Conservation (phyloP, 345 rosid species). For the Boechera retrofracta region DNA sequence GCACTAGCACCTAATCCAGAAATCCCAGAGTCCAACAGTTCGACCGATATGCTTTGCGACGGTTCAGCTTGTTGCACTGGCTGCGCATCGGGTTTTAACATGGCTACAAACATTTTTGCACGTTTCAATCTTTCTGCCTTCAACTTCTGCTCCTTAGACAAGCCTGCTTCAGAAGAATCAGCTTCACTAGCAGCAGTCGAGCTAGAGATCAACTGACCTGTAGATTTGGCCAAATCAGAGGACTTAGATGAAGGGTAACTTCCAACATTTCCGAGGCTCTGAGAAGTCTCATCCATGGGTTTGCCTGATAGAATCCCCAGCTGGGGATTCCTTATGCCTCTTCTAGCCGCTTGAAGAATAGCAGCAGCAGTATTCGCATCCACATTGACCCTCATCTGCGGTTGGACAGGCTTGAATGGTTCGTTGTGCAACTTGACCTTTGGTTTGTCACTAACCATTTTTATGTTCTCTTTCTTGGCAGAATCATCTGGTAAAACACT, state of each 20-base stretch:
- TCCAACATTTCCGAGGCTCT: constrained; percentile 52
- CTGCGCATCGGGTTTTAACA: constrained; percentile 66
- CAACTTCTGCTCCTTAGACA: constrained; percentile 78
- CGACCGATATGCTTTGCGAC: constrained; percentile 57
- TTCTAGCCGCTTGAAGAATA: constrained; percentile 89
- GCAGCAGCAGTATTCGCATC: constrained; percentile 90
- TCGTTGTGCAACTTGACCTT: constrained; percentile 67
- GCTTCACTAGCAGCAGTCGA: constrained; percentile 68
- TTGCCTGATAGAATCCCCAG: constrained; percentile 55
- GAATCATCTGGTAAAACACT: constrained; percentile 69
- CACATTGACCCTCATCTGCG: constrained; percentile 59
- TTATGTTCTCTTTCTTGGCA: constrained; percentile 76
- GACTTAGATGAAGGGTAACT: constrained; percentile 46
- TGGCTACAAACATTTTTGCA: constrained; percentile 89
- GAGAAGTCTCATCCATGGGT: constrained; percentile 47
- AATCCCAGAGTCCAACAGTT: constrained; percentile 55
- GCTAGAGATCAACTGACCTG: constrained; percentile 47
- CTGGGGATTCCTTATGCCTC: constrained; percentile 83
- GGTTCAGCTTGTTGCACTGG: constrained; percentile 59
- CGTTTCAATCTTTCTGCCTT: constrained; percentile 95
- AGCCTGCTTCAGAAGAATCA: constrained; percentile 69
- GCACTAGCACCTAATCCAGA: constrained; percentile 54
- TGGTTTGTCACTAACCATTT: constrained; percentile 71
- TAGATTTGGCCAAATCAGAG: constrained; percentile 42
- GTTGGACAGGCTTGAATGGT: constrained; percentile 57